Evolutionary conservation across 2,329 filamentous ascomycete genomes (phyloP).

Genomic region (Coniochaeta hoffmannii): DNA sequence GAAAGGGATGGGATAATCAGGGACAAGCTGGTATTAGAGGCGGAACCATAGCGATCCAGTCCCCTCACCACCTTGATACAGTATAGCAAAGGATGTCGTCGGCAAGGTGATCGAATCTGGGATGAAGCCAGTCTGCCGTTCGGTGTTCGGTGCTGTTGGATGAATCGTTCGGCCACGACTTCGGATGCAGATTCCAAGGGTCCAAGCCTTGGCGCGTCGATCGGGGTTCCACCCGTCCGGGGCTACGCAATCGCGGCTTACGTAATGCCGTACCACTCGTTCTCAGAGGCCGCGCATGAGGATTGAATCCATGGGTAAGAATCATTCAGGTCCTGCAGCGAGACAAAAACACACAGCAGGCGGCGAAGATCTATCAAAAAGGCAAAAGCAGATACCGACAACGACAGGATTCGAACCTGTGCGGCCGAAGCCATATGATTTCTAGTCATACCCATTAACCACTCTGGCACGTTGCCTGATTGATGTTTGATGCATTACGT

Average conservation of each 20-base stretch:
- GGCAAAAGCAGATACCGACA: not conserved
- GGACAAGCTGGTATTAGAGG: not conserved
- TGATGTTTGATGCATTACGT: not conserved
- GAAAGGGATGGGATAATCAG: not conserved
- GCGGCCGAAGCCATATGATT: conserved; percentile 2
- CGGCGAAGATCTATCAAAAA: too few relatives aligned
- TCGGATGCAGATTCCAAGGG: not conserved
- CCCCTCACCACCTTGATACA: not conserved
- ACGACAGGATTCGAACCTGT: not conserved
- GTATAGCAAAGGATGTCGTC: too few relatives aligned
- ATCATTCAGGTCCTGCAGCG: too few relatives aligned
- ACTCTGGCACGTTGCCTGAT: conserved; percentile 1
- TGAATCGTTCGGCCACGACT: not conserved
- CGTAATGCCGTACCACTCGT: too few relatives aligned
- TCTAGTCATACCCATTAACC: conserved; percentile 2
- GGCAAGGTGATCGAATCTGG: too few relatives aligned
- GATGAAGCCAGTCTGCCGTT: not conserved
- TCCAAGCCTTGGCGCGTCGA: not conserved
- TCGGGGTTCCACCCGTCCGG: not conserved
- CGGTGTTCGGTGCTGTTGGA: not conserved
- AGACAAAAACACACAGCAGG: too few relatives aligned
- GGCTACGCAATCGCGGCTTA: too few relatives aligned
- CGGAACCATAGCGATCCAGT: not conserved
- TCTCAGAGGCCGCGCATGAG: too few relatives aligned
- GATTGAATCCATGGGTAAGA: too few relatives aligned